phyloP scores from a whole-genome alignment of 2,329 filamentous ascomycete species.

The Aspergillus awamori region DNA sequence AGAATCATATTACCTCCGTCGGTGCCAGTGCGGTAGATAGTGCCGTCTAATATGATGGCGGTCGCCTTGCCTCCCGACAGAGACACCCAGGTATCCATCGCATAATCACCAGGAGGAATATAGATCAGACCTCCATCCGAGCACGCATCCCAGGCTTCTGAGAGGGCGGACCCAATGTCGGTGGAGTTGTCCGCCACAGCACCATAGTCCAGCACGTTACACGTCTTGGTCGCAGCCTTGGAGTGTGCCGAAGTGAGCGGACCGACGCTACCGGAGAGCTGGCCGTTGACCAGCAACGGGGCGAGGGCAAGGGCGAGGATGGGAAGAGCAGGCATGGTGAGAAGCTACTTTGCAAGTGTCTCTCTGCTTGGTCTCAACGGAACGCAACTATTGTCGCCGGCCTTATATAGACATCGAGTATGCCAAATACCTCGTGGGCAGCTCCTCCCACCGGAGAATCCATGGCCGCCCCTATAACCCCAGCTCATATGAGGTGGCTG shows the following conservation, averaged over 20 bases:
- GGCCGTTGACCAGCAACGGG: conserved; percentile 15
- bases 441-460: not conserved
- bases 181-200: conserved; percentile 55
- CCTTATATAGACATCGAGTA: not conserved
- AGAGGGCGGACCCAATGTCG: conserved; percentile 54
- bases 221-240: conserved; percentile 37
- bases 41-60: conserved; percentile 58
- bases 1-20: conserved; percentile 58
- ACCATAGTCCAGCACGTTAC: conserved; percentile 58
- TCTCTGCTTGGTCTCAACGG: not conserved
- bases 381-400: not conserved
- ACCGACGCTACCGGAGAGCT: conserved; percentile 21
- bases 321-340: conserved; percentile 11
- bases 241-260: conserved; percentile 15
- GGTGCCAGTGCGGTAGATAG: conserved; percentile 56
- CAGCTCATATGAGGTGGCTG: not conserved
- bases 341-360: not conserved
- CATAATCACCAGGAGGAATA: conserved; percentile 55
- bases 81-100: conserved; percentile 54
- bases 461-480: not conserved
- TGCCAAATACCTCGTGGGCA: not conserved
- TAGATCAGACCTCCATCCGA: conserved; percentile 55
- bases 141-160: conserved; percentile 55
- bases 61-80: conserved; percentile 52
- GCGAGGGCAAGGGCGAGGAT: conserved; percentile 8